A percentile compares a stretch with the other conserved stretches of the same genome.
Evolutionary conservation across 1,284 basidiomycete species (phyloP).

Genomic region (Papiliotrema laurentii): DNA sequence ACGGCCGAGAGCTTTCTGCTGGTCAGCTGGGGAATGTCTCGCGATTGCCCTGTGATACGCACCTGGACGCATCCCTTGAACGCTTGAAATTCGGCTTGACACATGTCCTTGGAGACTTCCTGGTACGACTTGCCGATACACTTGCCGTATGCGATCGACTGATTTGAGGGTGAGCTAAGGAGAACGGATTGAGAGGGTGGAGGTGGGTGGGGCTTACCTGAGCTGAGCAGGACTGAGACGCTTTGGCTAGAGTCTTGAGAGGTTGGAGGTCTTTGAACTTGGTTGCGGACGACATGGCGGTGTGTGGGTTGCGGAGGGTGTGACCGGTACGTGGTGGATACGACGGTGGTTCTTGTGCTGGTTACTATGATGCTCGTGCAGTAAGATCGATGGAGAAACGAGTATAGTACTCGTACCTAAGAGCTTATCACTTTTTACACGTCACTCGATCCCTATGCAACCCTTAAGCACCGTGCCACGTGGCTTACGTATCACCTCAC

Average conservation of each 20-base stretch:
- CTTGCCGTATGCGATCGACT: constrained; percentile 49
- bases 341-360: too few species aligned
- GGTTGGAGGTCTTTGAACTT: constrained; percentile 41
- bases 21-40: not conserved
- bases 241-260: constrained; percentile 41
- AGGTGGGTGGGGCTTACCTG: constrained; percentile 25
- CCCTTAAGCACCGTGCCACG: too few species aligned
- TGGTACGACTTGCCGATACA: constrained; percentile 48
- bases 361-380: not conserved
- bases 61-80: constrained; percentile 51
- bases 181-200: not conserved
- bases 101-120: constrained; percentile 50
- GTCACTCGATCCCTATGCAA: too few species aligned
- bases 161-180: not conserved
- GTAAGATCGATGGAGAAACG: too few species aligned
- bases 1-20: constrained; percentile 39
- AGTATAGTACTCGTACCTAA: too few species aligned
- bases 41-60: too few species aligned
- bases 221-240: constrained; percentile 36
- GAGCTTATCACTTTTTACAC: too few species aligned
- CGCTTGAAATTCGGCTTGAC: constrained; percentile 47
- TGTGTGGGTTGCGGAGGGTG: too few species aligned
- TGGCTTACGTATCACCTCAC: too few species aligned
- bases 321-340: too few species aligned
- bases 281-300: constrained; percentile 22